Percentiles rank a stretch among this genome's conserved stretches.
These are phyloP conservation scores for Gyromitra esculenta DNA, from an alignment of 2,329 filamentous ascomycete species.

Conservation along the genomic window DNA sequence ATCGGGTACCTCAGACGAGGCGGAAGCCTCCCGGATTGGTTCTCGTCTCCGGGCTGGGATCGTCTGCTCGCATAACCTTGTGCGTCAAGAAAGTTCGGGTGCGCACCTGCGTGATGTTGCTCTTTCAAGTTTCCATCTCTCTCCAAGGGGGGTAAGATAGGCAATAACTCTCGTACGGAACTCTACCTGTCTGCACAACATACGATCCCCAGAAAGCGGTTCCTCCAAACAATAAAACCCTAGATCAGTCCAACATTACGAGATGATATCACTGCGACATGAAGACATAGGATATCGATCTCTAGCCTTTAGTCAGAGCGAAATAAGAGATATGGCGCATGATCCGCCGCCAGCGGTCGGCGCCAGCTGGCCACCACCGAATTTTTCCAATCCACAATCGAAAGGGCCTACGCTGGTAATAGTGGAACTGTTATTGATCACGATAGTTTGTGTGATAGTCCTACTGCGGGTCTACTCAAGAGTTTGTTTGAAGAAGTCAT, in stretches of 20 bases:
- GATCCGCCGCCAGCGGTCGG: constrained; percentile 31
- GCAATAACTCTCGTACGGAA: constrained; percentile 18
- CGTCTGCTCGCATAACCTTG: constrained; percentile 35
- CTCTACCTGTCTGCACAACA: constrained; percentile 20
- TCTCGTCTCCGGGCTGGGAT: constrained; percentile 39
- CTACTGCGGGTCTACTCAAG: constrained; percentile 54
- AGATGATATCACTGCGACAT: constrained; percentile 3
- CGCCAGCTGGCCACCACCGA: constrained; percentile 19
- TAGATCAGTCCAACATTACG: constrained; percentile 26
- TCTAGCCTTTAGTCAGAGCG: constrained; percentile 12
- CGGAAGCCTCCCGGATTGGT: constrained; percentile 39
- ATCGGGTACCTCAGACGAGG: constrained; percentile 24
- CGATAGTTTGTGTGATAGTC: constrained; percentile 42
- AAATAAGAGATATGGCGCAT: constrained; percentile 35
- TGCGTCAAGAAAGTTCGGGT: constrained; percentile 32
- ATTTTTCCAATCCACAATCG: constrained; percentile 18
- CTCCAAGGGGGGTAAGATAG: constrained; percentile 11
- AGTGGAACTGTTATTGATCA: constrained; percentile 43
- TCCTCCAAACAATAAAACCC: constrained; percentile 40
- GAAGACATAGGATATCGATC: constrained; percentile 27
- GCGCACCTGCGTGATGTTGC: constrained; percentile 31
- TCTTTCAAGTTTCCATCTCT: constrained; percentile 26
- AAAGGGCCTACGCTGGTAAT: constrained; percentile 31
- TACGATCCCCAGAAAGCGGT: constrained; percentile 25
- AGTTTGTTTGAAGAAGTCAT: constrained; percentile 48